Evolutionary conservation across 192 early-diverging fungal genomes (phyloP).

Genomic region (Backusella morwellensis): DNA sequence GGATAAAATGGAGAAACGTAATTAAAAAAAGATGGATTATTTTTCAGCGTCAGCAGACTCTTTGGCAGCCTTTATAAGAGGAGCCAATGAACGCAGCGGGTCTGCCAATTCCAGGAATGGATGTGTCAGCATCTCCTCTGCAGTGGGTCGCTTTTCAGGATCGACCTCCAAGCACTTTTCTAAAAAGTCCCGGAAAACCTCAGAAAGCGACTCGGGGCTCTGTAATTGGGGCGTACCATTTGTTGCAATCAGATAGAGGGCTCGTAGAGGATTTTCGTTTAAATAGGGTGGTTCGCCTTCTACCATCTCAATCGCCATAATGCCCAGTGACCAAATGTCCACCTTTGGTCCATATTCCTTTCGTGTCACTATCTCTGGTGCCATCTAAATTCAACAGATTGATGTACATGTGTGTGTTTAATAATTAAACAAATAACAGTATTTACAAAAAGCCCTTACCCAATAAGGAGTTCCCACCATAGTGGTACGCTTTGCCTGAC

Average conservation of each 20-base stretch:
- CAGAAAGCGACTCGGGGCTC: slow-evolving; percentile 76
- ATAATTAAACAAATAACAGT: neutral
- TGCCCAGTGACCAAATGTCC: slow-evolving; percentile 96
- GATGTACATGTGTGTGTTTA: neutral
- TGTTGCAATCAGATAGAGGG: slow-evolving; percentile 93
- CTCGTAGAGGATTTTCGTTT: slow-evolving; percentile 89
- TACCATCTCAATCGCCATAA: slow-evolving; percentile 98
- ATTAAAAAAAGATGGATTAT: neutral
- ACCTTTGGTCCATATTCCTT: slow-evolving; percentile 92
- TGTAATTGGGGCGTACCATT: slow-evolving; percentile 92
- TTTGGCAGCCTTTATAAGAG: slow-evolving; percentile 57
- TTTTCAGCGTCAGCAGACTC: slow-evolving; percentile 3
- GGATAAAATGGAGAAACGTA: neutral
- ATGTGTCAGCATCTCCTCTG: slow-evolving; percentile 78
- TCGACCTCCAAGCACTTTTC: slow-evolving; percentile 79
- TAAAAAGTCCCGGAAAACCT: slow-evolving; percentile 83
- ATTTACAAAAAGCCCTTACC: slow-evolving; percentile 13
- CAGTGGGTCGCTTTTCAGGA: slow-evolving; percentile 74
- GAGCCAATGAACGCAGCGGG: slow-evolving; percentile 78
- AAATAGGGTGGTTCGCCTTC: slow-evolving; percentile 98
- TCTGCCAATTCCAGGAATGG: slow-evolving; percentile 84
- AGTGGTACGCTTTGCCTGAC: slow-evolving; percentile 72
- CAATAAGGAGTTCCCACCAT: slow-evolving; percentile 94
- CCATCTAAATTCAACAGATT: slow-evolving; percentile 56
- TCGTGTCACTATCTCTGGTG: slow-evolving; percentile 92